Conservation (phyloP, 2,329 filamentous ascomycete genomes). For the Zarea fungicola region DNA sequence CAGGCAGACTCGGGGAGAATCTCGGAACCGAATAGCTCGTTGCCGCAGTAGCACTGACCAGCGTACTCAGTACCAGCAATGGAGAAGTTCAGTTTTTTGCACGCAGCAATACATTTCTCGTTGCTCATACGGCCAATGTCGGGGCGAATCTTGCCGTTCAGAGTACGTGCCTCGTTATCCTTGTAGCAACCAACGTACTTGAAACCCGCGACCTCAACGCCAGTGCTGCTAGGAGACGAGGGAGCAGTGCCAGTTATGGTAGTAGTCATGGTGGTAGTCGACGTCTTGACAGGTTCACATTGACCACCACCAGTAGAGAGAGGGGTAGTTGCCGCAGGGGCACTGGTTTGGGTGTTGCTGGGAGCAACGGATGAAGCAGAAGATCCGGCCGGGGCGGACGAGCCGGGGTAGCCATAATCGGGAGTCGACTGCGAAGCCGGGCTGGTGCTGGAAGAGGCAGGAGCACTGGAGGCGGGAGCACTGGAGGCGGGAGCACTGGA, state of each 20-base stretch:
- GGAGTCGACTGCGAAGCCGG: too few relatives aligned
- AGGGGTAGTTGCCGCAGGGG: too few relatives aligned
- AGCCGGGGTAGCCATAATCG: too few relatives aligned
- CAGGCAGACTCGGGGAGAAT: constrained; percentile 42
- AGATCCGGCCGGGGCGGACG: too few relatives aligned
- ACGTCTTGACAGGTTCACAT: constrained; percentile 24
- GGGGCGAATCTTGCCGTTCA: constrained; percentile 35
- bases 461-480: background rate
- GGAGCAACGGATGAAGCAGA: too few relatives aligned
- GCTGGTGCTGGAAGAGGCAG: too few relatives aligned
- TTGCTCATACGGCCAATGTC: constrained; percentile 38
- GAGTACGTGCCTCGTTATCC: constrained; percentile 30
- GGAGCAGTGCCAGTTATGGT: constrained; percentile 34
- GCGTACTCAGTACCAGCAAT: constrained; percentile 48
- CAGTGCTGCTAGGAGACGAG: constrained; percentile 14
- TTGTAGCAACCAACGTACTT: constrained; percentile 41
- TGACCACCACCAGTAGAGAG: too few relatives aligned
- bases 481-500: background rate
- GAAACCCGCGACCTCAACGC: constrained; percentile 23
- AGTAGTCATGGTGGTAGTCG: constrained; percentile 41
- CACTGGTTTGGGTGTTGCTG: too few relatives aligned
- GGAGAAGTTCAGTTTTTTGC: constrained; percentile 34
- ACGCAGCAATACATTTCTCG: constrained; percentile 45
- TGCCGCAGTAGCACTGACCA: constrained; percentile 50
- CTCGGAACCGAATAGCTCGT: constrained; percentile 28